Percentiles rank a stretch among this genome's conserved stretches.
phyloP scores from a whole-genome alignment of 345 rosid species.

The Heritiera littoralis region DNA sequence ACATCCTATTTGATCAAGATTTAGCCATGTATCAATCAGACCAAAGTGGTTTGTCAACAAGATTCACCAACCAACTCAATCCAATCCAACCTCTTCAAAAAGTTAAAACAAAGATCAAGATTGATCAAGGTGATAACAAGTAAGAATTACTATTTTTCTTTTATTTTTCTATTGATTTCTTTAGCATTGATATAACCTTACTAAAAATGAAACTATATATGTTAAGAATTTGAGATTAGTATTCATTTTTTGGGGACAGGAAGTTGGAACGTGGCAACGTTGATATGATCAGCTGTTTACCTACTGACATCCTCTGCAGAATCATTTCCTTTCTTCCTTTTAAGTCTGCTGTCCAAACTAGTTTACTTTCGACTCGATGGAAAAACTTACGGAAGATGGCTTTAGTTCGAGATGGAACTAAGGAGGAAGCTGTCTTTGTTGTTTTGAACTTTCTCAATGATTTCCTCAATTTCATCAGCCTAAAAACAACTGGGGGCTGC shows the following conservation, averaged over 20 bases:
- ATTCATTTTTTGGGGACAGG: neutral
- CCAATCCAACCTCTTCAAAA: neutral
- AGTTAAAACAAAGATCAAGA: neutral
- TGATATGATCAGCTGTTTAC: neutral
- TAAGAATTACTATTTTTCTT: no score
- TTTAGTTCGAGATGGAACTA: no score
- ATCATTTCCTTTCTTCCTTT: constrained; percentile 4
- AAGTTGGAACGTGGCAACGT: neutral
- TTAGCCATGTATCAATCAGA: neutral
- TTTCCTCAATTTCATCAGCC: no score
- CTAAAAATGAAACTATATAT: no score
- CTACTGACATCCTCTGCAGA: neutral
- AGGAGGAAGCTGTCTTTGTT: no score
- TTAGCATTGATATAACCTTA: no score
- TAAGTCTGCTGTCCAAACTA: neutral
- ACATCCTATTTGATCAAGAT: neutral
- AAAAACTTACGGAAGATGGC: neutral
- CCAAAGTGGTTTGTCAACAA: neutral
- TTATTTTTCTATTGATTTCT: no score
- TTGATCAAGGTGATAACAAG: no score
- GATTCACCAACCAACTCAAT: neutral
- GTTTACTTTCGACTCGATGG: neutral
- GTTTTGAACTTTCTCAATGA: no score
- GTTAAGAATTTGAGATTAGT: no score
- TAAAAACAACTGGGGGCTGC: no score